These are phyloP conservation scores for Filobasidium floriforme DNA, from an alignment of 768 basidiomycete genomes.

Conservation along the genomic window DNA sequence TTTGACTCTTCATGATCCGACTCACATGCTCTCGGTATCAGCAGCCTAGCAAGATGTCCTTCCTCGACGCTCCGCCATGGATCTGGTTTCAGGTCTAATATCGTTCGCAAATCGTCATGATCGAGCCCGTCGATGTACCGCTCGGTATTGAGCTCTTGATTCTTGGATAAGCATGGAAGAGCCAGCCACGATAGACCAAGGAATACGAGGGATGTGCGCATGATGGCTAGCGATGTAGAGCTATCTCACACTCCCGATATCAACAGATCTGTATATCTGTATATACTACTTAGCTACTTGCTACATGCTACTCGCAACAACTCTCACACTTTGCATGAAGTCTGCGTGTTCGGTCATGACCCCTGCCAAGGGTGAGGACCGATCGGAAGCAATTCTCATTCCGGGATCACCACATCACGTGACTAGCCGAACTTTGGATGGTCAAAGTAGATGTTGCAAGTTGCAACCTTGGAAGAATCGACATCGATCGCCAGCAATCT, in stretches of 20 bases:
- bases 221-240: neutral
- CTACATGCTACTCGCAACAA: no score
- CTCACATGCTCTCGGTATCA: slow-evolving; percentile 76
- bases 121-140: slow-evolving; percentile 9
- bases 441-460: no score
- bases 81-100: slow-evolving; percentile 7
- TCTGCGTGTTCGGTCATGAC: no score
- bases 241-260: neutral
- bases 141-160: neutral
- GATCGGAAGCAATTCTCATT: neutral
- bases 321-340: neutral
- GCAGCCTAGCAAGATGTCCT: slow-evolving; percentile 65
- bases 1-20: slow-evolving; percentile 17
- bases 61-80: slow-evolving; percentile 33
- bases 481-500: no score
- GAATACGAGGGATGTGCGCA: neutral
- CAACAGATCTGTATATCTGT: no score
- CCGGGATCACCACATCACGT: no score
- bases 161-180: neutral
- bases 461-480: no score
- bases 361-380: no score
- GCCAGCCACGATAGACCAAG: neutral
- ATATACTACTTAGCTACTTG: no score
- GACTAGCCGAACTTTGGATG: no score
- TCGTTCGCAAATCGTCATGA: neutral